Evolutionary conservation across 352 stramenopile species (phyloP), one percentile per base, ranked within the genome.

Genomic region (Phytophthora parvispora): DNA sequence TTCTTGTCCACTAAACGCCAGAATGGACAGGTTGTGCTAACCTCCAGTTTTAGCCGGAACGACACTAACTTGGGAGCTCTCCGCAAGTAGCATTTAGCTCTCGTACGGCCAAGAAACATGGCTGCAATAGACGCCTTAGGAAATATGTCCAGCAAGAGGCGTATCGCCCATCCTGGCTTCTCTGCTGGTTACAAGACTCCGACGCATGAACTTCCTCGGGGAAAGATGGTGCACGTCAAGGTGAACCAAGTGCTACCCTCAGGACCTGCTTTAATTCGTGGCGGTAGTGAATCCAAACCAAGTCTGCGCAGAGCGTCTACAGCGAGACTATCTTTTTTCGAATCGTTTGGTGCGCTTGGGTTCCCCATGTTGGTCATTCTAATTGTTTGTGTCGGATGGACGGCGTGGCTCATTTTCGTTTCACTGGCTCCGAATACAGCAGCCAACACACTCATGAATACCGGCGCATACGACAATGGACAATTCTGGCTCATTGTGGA

Each of bases 401-500:
- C 65, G 4, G 16, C n/a, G 6, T 70, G 64, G 65, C 36, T 75
- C n/a, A 47, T 78, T n/a, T 68, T 67, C 16, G 55, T 72, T 9
- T 51, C 18, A 4, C 16, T 74, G 6, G 58, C 36, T 3, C 63
- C 72, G 9, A 80, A 72, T 25, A 13, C 55, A 40, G 67, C 67
- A 2, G 72, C 61, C 6, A 80, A 76, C 22, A 40, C 29, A 31
- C 62, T 76, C 16, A 73, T 80, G 72, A 32, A 60, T 28, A 80
- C 68, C n/a, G 48, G 15, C 0, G 36, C 64, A 8, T 78, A 62
- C n/a, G 68, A 80, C 50, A 53, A 65, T 2, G 67, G 62, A 15
- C 47, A 64, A 28, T 77, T 80, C 54, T 76, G 72, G 62, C 54
- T 70, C 13, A 73, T 73, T 45, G 36, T 64, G 20, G 64, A 74